Conservation (phyloP, 306 rosid species). For the Aeschynomene evenia region DNA sequence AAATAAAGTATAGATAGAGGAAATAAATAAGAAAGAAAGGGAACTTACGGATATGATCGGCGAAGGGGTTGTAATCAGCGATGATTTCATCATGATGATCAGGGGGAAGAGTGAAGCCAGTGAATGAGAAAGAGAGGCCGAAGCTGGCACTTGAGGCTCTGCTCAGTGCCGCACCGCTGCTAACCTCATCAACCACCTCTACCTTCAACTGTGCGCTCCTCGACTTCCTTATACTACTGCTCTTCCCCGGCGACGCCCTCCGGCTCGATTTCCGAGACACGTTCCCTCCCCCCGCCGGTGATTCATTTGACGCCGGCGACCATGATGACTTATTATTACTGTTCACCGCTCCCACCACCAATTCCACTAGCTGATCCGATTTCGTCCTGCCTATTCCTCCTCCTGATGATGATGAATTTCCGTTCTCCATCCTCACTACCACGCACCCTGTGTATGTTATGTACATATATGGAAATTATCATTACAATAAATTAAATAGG, state of each 20-base stretch:
- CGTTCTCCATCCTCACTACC: slow-evolving; percentile 53
- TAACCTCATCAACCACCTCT: slow-evolving; percentile 70
- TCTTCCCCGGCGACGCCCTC: slow-evolving; percentile 60
- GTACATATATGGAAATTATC: too few species aligned
- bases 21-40: not conserved
- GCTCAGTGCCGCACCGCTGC: slow-evolving; percentile 86
- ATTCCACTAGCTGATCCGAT: slow-evolving; percentile 72
- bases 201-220: slow-evolving; percentile 87
- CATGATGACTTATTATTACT: slow-evolving; percentile 37
- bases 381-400: slow-evolving; percentile 55
- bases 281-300: slow-evolving; percentile 33
- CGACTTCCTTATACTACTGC: slow-evolving; percentile 77
- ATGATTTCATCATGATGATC: slow-evolving; percentile 74
- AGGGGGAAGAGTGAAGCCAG: slow-evolving; percentile 80
- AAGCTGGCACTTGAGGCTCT: slow-evolving; percentile 95
- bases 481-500: too few species aligned
- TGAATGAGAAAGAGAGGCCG: slow-evolving; percentile 92
- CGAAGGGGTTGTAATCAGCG: slow-evolving; percentile 68
- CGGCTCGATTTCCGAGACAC: slow-evolving; percentile 64
- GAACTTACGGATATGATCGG: slow-evolving; percentile 82
- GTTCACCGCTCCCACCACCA: slow-evolving; percentile 36
- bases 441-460: too few species aligned
- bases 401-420: slow-evolving; percentile 29
- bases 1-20: not conserved
- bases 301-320: slow-evolving; percentile 30